Percentiles rank a stretch among this genome's conserved stretches.
These are phyloP conservation scores for Nakazawaea wyomingensis DNA, from an alignment of 805 yeast genomes.

Conservation along the genomic window DNA sequence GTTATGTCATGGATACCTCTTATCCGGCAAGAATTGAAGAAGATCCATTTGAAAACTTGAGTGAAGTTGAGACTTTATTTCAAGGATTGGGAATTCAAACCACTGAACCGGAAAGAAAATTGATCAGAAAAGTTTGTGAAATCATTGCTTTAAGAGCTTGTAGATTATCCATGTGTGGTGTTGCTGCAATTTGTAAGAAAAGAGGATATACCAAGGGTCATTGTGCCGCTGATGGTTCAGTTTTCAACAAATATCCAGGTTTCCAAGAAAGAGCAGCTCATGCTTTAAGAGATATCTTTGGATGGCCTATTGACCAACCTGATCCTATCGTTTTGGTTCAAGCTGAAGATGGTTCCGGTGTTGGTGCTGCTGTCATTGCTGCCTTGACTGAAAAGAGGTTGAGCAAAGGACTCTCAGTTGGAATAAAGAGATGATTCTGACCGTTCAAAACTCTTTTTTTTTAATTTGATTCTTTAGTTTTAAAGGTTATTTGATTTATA, in stretches of 20 bases:
- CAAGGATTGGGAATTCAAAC: slow-evolving; percentile 56
- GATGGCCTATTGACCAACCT: slow-evolving; percentile 54
- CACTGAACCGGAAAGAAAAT: slow-evolving; percentile 71
- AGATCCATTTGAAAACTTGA: slow-evolving; percentile 80
- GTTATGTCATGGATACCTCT: slow-evolving; percentile 84
- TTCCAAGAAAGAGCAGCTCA: slow-evolving; percentile 85
- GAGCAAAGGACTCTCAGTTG: slow-evolving; percentile 64
- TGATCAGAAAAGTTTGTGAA: slow-evolving; percentile 79
- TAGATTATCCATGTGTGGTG: slow-evolving; percentile 88
- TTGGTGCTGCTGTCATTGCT: slow-evolving; percentile 97
- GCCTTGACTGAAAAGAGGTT: slow-evolving; percentile 85
- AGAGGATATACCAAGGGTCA: slow-evolving; percentile 72
- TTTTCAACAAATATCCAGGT: slow-evolving; percentile 87
- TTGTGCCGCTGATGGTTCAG: slow-evolving; percentile 98
- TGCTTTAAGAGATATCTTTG: slow-evolving; percentile 85
- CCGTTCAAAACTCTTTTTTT: no score
- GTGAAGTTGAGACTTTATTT: slow-evolving; percentile 68
- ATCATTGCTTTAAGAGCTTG: slow-evolving; percentile 90
- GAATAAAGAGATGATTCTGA: slow-evolving; percentile 29
- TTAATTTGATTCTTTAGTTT: no score
- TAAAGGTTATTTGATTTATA: no score
- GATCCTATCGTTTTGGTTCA: slow-evolving; percentile 83
- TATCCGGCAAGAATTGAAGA: slow-evolving; percentile 83
- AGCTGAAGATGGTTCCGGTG: slow-evolving; percentile 98
- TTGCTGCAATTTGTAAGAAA: slow-evolving; percentile 89